These are phyloP conservation scores for Colletotrichum lupini DNA, from an alignment of 2,329 filamentous ascomycete species.

Conservation along the genomic window DNA sequence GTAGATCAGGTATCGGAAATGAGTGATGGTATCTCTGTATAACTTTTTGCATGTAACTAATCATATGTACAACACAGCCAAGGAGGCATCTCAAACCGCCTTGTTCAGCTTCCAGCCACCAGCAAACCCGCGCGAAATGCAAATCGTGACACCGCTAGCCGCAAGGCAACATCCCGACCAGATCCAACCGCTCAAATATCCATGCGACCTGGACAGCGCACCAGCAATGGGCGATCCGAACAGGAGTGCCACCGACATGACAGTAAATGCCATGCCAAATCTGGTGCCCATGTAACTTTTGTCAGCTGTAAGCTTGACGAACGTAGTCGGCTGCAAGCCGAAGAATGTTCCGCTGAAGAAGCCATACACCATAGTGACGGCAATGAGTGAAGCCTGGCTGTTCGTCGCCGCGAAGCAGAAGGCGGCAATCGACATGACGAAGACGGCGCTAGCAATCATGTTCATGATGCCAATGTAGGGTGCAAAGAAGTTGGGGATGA, in stretches of 20 bases:
- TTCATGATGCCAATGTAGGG: constrained; percentile 49
- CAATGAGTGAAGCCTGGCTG: constrained; percentile 30
- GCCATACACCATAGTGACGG: constrained; percentile 33
- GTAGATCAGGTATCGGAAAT: neutral
- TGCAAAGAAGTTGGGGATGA: constrained; percentile 52
- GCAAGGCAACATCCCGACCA: constrained; percentile 32
- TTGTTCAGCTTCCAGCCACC: constrained; percentile 27
- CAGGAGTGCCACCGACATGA: constrained; percentile 43
- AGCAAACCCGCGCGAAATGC: constrained; percentile 10
- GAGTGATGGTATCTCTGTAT: neutral
- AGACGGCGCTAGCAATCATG: constrained; percentile 27
- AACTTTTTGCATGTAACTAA: neutral
- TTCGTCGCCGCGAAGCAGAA: constrained; percentile 20
- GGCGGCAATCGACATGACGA: constrained; percentile 37
- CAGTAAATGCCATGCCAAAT: constrained; percentile 50
- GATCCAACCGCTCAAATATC: constrained; percentile 33
- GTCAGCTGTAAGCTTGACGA: constrained; percentile 47
- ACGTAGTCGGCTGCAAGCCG: constrained; percentile 48
- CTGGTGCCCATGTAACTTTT: constrained; percentile 49
- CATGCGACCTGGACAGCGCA: constrained; percentile 38
- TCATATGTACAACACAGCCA: neutral
- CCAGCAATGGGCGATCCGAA: constrained; percentile 47
- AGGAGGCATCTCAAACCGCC: neutral
- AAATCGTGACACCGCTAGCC: constrained; percentile 10
- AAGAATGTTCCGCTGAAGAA: constrained; percentile 48